Evolutionary conservation across 768 basidiomycete genomes (phyloP).

Genomic region (Mycena venus): DNA sequence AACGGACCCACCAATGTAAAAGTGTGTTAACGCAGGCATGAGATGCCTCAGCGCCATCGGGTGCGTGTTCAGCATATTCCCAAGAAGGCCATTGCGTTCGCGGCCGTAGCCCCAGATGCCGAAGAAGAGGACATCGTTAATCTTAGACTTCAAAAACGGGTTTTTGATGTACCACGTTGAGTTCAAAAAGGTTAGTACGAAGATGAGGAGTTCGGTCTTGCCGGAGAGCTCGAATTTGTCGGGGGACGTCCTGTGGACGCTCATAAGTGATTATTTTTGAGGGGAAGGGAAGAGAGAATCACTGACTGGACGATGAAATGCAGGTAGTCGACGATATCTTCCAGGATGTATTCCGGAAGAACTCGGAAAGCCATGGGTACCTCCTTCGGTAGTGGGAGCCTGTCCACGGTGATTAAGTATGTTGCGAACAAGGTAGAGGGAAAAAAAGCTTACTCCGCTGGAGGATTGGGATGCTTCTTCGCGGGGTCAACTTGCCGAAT

Average conservation of each 20-base stretch:
- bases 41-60: slow-evolving; percentile 88
- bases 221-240: slow-evolving; percentile 88
- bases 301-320: slow-evolving; percentile 86
- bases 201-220: slow-evolving; percentile 88
- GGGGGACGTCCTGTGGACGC: slow-evolving; percentile 67
- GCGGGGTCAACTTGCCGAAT: slow-evolving; percentile 90
- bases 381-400: slow-evolving; percentile 87
- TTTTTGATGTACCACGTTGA: slow-evolving; percentile 99
- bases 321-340: slow-evolving; percentile 93
- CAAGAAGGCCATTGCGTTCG: slow-evolving; percentile 80
- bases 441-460: slow-evolving; percentile 68
- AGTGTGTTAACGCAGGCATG: slow-evolving; percentile 92
- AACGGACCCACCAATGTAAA: slow-evolving; percentile 84
- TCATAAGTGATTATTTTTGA: neutral
- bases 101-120: slow-evolving; percentile 77
- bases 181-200: slow-evolving; percentile 90
- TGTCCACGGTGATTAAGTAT: slow-evolving; percentile 49
- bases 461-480: slow-evolving; percentile 78
- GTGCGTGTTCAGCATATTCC: slow-evolving; percentile 86
- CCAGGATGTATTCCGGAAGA: slow-evolving; percentile 93
- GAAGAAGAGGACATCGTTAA: slow-evolving; percentile 90
- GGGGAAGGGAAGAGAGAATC: neutral
- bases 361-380: slow-evolving; percentile 89
- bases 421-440: no score
- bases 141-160: slow-evolving; percentile 96